Evolutionary conservation across 164 flowering plant species (phyloP), one percentile per base, ranked within the genome.

Genomic region (Chimonanthus praecox): DNA sequence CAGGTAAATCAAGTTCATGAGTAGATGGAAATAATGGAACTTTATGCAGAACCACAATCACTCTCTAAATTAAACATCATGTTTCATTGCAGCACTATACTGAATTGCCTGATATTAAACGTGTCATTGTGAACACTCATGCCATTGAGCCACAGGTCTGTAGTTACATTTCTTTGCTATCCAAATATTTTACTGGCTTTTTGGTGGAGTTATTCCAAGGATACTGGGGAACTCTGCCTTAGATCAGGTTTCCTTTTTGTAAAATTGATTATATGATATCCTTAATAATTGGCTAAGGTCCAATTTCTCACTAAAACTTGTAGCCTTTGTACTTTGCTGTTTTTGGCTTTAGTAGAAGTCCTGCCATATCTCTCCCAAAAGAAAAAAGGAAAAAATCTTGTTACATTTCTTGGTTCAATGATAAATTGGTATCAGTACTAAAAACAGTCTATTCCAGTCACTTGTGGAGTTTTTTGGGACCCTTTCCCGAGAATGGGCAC

Each of bases 381-480:
- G 33, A 33, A 33, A 33, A 33, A 33, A 33, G 33, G 33, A 33
- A 33, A 33, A 33, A 33, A 33, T 72, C 49, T 45, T 16, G 13
- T 9, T 58, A 10, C 50, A 7, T 58, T 51, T 73, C 71, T 49
- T 70, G 43, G 62, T 67, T 4, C 20, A 9, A 20, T 69, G n/a
- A 58, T 45, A 13, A 11, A 5, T 67, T 20, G 70, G 45, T 51
- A 71, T 11, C 72, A 47, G 63, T 70, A 69, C 81, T 81, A 45
- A 80, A 58, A 67, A 4, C 72, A 66, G 64, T 63, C 66, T 69
- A 60, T 75, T 83, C 75, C 93, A 96, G 99, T 81, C 98, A 11
- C 95, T 96, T 74, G 99, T 96, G 33, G 99, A 96, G 81, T 96
- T 94, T 77, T 96, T 96, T 86, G 99, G 99, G 54, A 92, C 99